Percentiles rank a stretch among this genome's conserved stretches.
phyloP scores from a whole-genome alignment of 2,329 filamentous ascomycete species.

The Leptographium lundbergii region DNA sequence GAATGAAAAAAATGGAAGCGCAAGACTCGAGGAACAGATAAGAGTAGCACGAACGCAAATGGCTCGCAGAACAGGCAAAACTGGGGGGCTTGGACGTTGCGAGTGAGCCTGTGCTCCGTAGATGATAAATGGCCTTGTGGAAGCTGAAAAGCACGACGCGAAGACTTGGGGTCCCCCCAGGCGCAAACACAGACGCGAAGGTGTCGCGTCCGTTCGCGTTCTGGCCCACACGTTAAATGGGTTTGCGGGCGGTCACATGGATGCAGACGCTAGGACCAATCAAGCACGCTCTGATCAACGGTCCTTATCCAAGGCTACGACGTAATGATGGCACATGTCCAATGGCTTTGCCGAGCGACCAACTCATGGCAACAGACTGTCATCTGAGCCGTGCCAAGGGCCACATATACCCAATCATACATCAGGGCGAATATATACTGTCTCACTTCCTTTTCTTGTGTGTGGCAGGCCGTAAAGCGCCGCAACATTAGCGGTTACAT shows the following conservation, averaged over 20 bases:
- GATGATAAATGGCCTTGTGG: too few relatives aligned
- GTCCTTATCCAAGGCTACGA: neutral
- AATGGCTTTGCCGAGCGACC: neutral
- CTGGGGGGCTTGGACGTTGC: neutral
- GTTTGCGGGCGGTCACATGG: neutral
- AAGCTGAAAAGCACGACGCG: neutral
- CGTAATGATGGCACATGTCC: neutral
- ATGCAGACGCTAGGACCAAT: neutral
- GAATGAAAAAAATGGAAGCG: neutral
- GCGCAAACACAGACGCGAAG: neutral
- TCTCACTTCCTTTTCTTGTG: too few relatives aligned
- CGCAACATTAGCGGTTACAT: neutral
- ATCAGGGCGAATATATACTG: too few relatives aligned
- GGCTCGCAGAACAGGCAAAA: neutral
- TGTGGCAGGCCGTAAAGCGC: neutral
- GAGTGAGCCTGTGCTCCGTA: neutral
- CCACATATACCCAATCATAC: too few relatives aligned
- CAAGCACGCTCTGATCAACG: neutral
- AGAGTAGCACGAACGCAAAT: neutral
- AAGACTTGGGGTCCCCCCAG: neutral
- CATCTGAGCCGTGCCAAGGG: neutral
- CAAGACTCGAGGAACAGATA: neutral
- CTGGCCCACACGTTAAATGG: neutral
- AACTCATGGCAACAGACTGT: neutral
- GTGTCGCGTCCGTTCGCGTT: conserved; percentile 10